Conservation (phyloP, 495 filamentous ascomycete genomes). For the Sordaria brevicollis region DNA sequence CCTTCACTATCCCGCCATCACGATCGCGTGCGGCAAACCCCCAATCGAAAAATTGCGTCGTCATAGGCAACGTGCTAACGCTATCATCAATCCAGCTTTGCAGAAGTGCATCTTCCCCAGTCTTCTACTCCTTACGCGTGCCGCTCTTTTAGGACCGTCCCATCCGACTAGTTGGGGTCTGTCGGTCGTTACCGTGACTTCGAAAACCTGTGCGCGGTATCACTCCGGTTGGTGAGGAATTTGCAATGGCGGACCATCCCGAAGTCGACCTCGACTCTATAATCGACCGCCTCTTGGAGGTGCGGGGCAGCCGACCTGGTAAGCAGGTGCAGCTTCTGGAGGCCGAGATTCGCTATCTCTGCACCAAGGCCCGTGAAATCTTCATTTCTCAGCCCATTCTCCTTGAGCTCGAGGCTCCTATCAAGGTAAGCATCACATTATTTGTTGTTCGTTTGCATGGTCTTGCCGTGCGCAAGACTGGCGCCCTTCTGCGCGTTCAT, state of each 20-base stretch:
- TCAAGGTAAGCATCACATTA: conserved; percentile 63
- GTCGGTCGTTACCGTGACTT: conserved; percentile 21
- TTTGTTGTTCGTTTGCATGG: neutral
- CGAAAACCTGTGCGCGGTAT: conserved; percentile 20
- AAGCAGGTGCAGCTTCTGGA: conserved; percentile 98
- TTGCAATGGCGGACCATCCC: conserved; percentile 83
- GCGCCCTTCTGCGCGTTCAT: neutral
- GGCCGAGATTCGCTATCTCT: conserved; percentile 93
- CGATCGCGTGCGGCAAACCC: neutral
- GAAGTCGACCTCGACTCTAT: conserved; percentile 99
- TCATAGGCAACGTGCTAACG: neutral
- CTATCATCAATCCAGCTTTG: neutral
- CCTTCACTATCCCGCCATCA: neutral
- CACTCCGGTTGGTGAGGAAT: conserved; percentile 34
- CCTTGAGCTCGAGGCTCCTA: conserved; percentile 93
- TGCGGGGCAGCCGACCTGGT: conserved; percentile 92
- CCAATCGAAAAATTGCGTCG: neutral
- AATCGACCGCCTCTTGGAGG: conserved; percentile 95
- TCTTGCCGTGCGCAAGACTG: neutral
- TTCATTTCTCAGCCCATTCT: conserved; percentile 99
- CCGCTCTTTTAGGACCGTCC: conserved; percentile 1
- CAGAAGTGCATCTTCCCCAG: conserved; percentile 22
- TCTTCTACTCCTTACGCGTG: conserved; percentile 7
- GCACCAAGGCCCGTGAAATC: conserved; percentile 97
- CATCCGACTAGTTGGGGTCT: conserved; percentile 13